Evolutionary conservation across 1,284 basidiomycete genomes (phyloP).

Genomic region (Moesziomyces globuligerus): DNA sequence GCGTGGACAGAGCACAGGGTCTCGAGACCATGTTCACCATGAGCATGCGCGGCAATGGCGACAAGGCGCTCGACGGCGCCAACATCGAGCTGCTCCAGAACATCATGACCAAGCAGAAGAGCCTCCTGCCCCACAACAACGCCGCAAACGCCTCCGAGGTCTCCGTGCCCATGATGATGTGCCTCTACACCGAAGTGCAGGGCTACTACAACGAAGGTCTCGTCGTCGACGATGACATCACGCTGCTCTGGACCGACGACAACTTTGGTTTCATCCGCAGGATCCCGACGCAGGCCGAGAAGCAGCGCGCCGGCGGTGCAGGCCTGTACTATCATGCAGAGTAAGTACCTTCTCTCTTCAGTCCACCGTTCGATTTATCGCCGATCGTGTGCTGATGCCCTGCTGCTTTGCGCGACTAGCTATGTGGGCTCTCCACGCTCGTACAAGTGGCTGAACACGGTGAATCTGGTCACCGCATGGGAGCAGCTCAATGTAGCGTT

Average conservation of each 20-base stretch:
- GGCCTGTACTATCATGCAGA: slow-evolving; percentile 76
- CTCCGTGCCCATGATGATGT: slow-evolving; percentile 74
- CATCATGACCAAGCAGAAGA: slow-evolving; percentile 74
- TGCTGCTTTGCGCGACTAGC: too few relatives aligned
- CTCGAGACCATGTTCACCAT: slow-evolving; percentile 75
- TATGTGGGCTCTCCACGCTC: slow-evolving; percentile 67
- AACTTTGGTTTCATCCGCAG: slow-evolving; percentile 66
- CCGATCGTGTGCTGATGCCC: too few relatives aligned
- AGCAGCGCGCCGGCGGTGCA: slow-evolving; percentile 74
- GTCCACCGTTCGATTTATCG: too few relatives aligned
- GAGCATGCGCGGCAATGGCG: slow-evolving; percentile 76
- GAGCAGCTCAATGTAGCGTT: slow-evolving; percentile 47
- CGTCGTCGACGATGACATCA: slow-evolving; percentile 59
- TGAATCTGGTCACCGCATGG: slow-evolving; percentile 49
- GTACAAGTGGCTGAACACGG: slow-evolving; percentile 69
- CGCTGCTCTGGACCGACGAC: slow-evolving; percentile 69
- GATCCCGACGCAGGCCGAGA: slow-evolving; percentile 71
- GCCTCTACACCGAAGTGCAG: slow-evolving; percentile 75
- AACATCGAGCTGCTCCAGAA: slow-evolving; percentile 32
- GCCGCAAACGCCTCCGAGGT: slow-evolving; percentile 71
- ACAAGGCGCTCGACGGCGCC: slow-evolving; percentile 53
- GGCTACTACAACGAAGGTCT: slow-evolving; percentile 76
- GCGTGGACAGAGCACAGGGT: slow-evolving; percentile 72
- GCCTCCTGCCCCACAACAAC: slow-evolving; percentile 70
- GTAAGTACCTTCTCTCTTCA: neutral